Conservation (phyloP, 2,329 filamentous ascomycete species). For the Colletotrichum sp. region DNA sequence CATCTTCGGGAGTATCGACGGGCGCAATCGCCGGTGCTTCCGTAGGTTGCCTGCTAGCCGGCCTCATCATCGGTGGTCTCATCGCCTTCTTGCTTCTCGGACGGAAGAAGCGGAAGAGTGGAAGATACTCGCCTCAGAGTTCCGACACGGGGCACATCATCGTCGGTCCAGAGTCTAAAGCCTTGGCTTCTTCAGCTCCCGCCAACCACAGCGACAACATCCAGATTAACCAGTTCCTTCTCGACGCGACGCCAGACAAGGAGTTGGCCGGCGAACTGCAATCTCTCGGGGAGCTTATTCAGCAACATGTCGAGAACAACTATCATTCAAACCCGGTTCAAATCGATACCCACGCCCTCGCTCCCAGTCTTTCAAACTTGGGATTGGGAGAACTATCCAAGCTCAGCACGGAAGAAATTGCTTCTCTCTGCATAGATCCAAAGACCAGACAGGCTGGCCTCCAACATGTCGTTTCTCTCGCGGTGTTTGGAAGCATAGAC, state of each 20-base stretch:
- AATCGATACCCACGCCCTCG: constrained; percentile 21
- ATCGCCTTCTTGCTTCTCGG: not conserved
- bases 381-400: constrained; percentile 26
- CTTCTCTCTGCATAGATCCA: constrained; percentile 34
- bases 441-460: constrained; percentile 35
- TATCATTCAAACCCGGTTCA: constrained; percentile 36
- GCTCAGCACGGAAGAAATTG: constrained; percentile 24
- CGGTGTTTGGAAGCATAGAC: constrained; percentile 39
- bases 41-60: not conserved
- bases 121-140: constrained; percentile 28
- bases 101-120: not conserved
- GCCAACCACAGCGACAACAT: constrained; percentile 23
- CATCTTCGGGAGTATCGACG: not conserved
- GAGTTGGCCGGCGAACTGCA: constrained; percentile 36
- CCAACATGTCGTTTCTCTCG: constrained; percentile 41
- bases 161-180: not conserved
- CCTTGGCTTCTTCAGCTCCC: not conserved
- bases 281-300: constrained; percentile 37
- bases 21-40: not conserved
- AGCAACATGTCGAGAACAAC: constrained; percentile 43
- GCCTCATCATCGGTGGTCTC: not conserved
- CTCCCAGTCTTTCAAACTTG: constrained; percentile 27
- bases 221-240: constrained; percentile 38
- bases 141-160: constrained; percentile 18
- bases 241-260: constrained; percentile 39